Conservation (phyloP, 176 grass and related monocot genomes). For the Poa annua region DNA sequence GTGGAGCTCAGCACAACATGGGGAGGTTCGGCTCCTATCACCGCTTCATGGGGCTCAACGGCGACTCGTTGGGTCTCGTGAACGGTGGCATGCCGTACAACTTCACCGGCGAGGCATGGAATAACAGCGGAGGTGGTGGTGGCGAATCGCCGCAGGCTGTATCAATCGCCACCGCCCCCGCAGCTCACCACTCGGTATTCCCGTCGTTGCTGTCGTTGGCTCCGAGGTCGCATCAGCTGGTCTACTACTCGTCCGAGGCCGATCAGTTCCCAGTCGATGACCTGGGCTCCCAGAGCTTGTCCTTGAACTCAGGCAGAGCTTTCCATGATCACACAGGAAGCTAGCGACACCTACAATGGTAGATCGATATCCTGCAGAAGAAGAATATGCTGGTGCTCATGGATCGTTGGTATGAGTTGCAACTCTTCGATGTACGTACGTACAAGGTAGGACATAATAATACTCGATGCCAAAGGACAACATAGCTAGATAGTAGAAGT, state of each 20-base stretch:
- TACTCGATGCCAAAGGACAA: conserved; percentile 33
- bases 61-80: conserved; percentile 40
- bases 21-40: conserved; percentile 48
- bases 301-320: conserved; percentile 50
- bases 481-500: conserved; percentile 22
- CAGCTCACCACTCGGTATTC: conserved; percentile 37
- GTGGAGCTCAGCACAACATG: background rate
- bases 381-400: background rate
- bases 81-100: conserved; percentile 42
- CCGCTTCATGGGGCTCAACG: conserved; percentile 61
- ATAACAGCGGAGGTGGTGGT: conserved; percentile 44
- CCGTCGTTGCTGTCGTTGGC: conserved; percentile 62
- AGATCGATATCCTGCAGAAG: background rate
- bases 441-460: conserved; percentile 52
- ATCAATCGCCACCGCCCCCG: background rate
- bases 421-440: conserved; percentile 27
- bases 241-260: conserved; percentile 53
- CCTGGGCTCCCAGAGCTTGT: conserved; percentile 53
- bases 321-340: conserved; percentile 53
- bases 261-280: conserved; percentile 56
- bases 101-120: conserved; percentile 55
- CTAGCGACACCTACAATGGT: conserved; percentile 11
- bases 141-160: conserved; percentile 45
- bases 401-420: background rate
- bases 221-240: conserved; percentile 56